Base-by-base conservation (phyloP, 345 rosid species). In the Iberis pinnata region DNA sequence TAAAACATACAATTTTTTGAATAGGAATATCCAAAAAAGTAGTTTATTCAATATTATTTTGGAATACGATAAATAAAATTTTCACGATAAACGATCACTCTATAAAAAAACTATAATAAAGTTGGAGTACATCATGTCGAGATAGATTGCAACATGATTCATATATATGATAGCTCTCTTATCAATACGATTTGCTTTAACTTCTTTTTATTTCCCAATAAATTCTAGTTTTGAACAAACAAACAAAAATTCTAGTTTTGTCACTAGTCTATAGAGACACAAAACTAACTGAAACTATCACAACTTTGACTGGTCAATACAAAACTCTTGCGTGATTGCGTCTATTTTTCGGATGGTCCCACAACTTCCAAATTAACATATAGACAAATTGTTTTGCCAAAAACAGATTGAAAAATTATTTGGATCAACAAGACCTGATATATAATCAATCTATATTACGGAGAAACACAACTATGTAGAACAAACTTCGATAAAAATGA, bases 181-280 rank as follows among this genome's bases (percentile, higher is more conserved):
- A 58, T 36, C 70, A 43, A 65, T 57, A 65, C 53, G 63, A 49
- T 65, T 64, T 26, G 12, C 70, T 65, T 65, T 65, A 36, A 26
- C 53, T 50, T 43, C 53, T 65, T 65, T 65, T 58, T 35, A 38
- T 43, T 57, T 8, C 58, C 59, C 70, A 65, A 42, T 33, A 65
- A 37, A 57, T 49, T 65, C 44, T 52, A 49, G 46, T n/a, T n/a
- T n/a, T n/a, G n/a, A n/a, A n/a, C n/a, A n/a, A n/a, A n/a, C n/a
- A n/a, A n/a, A n/a, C n/a, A n/a, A n/a, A 65, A 37, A 57, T 49
- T 65, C 44, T 52, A 49, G 46, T 49, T 49, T 49, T 49, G 53
- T 64, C 69, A 57, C 52, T 57, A 42, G 70, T 65, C 59, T 50
- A 38, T 19, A 16, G 32, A 12, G 6, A 63, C 55, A 38, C 32